These are phyloP conservation scores for Lactarius indigo DNA, from an alignment of 768 basidiomycete species.

Conservation along the genomic window DNA sequence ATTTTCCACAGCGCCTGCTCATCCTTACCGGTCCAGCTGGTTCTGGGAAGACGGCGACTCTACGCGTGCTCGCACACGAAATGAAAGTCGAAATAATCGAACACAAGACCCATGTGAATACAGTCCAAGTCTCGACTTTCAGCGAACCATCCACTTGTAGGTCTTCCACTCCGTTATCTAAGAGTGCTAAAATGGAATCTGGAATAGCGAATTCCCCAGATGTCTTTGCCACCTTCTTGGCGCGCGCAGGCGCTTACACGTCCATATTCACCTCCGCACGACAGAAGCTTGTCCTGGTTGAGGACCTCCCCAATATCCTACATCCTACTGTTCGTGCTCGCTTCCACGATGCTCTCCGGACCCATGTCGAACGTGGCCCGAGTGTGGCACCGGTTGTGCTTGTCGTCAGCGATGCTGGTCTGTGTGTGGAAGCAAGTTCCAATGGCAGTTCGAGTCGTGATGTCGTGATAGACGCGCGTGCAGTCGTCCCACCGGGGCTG, in stretches of 20 bases:
- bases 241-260: conserved; percentile 59
- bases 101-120: conserved; percentile 46
- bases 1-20: conserved; percentile 62
- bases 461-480: conserved; percentile 62
- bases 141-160: conserved; percentile 15
- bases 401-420: conserved; percentile 78
- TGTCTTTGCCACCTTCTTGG: conserved; percentile 75
- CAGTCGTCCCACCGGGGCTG: conserved; percentile 63
- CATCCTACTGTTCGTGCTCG: conserved; percentile 62
- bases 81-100: conserved; percentile 79
- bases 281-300: conserved; percentile 64
- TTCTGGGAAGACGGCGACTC: conserved; percentile 82
- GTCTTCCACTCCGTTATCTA: not conserved
- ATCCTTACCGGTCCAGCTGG: conserved; percentile 87
- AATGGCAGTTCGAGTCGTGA: conserved; percentile 46
- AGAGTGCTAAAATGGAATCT: not conserved
- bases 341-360: conserved; percentile 68
- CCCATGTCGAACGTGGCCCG: conserved; percentile 43
- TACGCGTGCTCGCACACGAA: conserved; percentile 71
- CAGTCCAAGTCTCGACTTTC: conserved; percentile 54
- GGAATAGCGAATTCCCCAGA: conserved; percentile 29
- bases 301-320: conserved; percentile 89
- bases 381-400: conserved; percentile 65
- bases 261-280: conserved; percentile 41
- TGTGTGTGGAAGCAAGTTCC: conserved; percentile 60